A percentile compares a stretch with the other conserved stretches of the same genome.
These are phyloP conservation scores for Geosmithia putterillii DNA, from an alignment of 2,329 filamentous ascomycete genomes.

Conservation along the genomic window DNA sequence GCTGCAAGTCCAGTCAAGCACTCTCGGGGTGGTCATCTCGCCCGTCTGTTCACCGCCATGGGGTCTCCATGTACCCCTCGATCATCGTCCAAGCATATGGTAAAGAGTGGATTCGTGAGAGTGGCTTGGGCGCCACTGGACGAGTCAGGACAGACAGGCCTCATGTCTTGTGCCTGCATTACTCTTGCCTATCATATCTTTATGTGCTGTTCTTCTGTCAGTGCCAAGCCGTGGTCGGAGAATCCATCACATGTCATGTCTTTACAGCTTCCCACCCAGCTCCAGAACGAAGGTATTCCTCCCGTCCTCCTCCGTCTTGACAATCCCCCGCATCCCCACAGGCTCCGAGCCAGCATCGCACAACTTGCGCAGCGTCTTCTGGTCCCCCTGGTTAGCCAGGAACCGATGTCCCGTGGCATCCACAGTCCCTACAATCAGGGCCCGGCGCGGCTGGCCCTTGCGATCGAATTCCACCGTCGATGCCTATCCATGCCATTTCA, in stretches of 20 bases:
- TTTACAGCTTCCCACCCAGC: background rate
- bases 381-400: conserved; percentile 14
- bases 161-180: background rate
- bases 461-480: conserved; percentile 18
- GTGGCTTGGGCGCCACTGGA: no score
- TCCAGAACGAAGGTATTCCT: conserved; percentile 9
- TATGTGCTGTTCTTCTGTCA: background rate
- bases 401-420: conserved; percentile 9
- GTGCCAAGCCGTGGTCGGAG: background rate
- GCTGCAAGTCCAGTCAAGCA: no score
- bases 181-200: background rate
- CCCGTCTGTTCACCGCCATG: background rate
- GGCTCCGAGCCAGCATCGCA: conserved; percentile 5
- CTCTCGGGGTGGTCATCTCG: no score
- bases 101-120: no score
- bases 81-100: no score
- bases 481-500: conserved; percentile 7
- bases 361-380: conserved; percentile 7
- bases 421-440: conserved; percentile 10
- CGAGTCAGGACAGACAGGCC: no score
- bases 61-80: background rate
- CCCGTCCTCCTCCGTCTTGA: conserved; percentile 3
- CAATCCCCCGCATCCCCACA: conserved; percentile 8
- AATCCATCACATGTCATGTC: background rate
- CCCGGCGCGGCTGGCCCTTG: conserved; percentile 6